Conservation (phyloP, 1,284 basidiomycete species). For the Boletus sp. region DNA sequence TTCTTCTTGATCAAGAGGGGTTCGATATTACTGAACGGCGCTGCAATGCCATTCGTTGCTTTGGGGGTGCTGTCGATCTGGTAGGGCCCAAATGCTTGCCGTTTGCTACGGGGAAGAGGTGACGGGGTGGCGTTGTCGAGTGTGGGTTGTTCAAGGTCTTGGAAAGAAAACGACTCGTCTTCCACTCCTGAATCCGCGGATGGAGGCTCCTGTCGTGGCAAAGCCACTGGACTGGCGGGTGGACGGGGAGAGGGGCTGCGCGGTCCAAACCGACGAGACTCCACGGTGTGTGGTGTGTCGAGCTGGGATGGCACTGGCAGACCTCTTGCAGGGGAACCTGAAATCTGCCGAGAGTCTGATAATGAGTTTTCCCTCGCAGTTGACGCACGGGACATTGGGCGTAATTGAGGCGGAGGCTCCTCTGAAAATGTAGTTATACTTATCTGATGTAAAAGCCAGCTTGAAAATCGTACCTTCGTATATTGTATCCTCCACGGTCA, state of each 20-base stretch:
- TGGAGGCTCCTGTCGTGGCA: conserved; percentile 33
- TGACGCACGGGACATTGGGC: conserved; percentile 52
- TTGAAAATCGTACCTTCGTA: conserved; percentile 57
- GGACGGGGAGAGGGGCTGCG: conserved; percentile 67
- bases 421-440: conserved; percentile 39
- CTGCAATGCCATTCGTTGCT: conserved; percentile 24
- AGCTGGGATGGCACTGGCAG: conserved; percentile 25
- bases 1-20: conserved; percentile 82
- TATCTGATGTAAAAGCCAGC: neutral
- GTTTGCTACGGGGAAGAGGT: conserved; percentile 62
- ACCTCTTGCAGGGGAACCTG: conserved; percentile 28
- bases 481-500: conserved; percentile 57
- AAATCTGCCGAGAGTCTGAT: conserved; percentile 39
- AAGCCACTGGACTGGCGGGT: conserved; percentile 37
- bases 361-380: conserved; percentile 37
- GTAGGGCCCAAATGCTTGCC: conserved; percentile 55
- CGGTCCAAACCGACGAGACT: conserved; percentile 64
- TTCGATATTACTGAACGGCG: conserved; percentile 41
- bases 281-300: conserved; percentile 40
- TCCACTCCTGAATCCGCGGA: conserved; percentile 43
- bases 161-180: conserved; percentile 37
- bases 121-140: conserved; percentile 34
- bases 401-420: conserved; percentile 50
- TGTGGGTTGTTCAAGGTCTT: conserved; percentile 27
- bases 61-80: conserved; percentile 51